A percentile compares a stretch with the other conserved stretches of the same genome.
These are phyloP conservation scores for Eimeria sp. DNA, from an alignment of 169 alveolate species.

Conservation along the genomic window DNA sequence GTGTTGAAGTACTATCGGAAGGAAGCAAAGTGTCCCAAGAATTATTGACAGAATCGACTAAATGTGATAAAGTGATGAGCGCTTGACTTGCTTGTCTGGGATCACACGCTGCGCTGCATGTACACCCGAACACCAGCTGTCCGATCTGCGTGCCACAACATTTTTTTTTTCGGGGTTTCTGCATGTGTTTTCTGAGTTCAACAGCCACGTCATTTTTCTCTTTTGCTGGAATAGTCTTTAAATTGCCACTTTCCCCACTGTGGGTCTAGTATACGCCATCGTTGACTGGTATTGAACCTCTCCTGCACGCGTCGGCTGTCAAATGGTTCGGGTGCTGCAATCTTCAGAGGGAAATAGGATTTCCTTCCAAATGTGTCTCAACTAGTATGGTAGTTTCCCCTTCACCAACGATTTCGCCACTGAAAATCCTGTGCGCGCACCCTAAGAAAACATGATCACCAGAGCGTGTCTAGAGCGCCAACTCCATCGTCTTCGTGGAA, in stretches of 20 bases:
- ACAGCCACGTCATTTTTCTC: not conserved
- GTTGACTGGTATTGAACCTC: not conserved
- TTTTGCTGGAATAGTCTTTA: not conserved
- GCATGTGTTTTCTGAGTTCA: not conserved
- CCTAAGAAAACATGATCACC: constrained; percentile 23
- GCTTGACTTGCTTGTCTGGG: constrained; percentile 33
- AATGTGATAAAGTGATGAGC: constrained; percentile 52
- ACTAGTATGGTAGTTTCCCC: not conserved
- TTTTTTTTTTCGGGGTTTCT: not conserved
- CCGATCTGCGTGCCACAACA: constrained; percentile 40
- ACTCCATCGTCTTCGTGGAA: not conserved
- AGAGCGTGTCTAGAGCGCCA: constrained; percentile 13
- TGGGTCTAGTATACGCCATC: not conserved
- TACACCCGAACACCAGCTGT: constrained; percentile 71
- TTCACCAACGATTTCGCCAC: not conserved
- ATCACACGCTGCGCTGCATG: constrained; percentile 68
- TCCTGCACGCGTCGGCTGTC: not conserved
- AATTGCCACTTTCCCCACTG: not conserved
- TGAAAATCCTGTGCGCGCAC: not conserved
- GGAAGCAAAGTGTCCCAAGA: constrained; percentile 40
- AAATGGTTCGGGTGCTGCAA: not conserved
- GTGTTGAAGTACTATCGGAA: constrained; percentile 45
- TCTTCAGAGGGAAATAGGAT: not conserved
- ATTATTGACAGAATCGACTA: constrained; percentile 65
- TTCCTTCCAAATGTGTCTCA: not conserved